phyloP scores from a whole-genome alignment of 2,329 filamentous ascomycete species.

The Lasiodiplodia gonubiensis region DNA sequence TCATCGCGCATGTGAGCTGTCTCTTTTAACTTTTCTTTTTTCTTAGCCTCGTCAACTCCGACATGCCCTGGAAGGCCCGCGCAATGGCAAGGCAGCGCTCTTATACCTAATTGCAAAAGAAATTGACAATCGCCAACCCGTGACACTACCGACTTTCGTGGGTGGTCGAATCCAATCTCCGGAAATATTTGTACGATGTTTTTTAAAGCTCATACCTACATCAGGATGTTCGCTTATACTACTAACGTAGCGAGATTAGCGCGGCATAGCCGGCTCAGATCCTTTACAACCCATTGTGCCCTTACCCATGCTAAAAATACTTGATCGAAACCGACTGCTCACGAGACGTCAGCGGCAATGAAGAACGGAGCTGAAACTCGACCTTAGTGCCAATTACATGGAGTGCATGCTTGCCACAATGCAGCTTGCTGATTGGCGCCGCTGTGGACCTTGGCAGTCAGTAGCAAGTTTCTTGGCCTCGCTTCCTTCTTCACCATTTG shows the following conservation, averaged over 20 bases:
- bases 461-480: too few species aligned
- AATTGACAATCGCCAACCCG: too few species aligned
- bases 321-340: background rate
- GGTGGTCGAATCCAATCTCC: too few species aligned
- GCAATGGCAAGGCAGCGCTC: background rate
- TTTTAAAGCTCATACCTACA: too few species aligned
- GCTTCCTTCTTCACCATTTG: too few species aligned
- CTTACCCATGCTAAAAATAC: background rate
- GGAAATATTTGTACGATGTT: too few species aligned
- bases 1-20: conserved; percentile 19
- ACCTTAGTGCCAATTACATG: background rate
- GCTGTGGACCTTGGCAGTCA: background rate
- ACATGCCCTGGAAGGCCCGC: background rate
- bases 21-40: conserved; percentile 21
- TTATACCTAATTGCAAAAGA: too few species aligned
- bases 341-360: conserved; percentile 6
- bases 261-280: too few species aligned
- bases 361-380: conserved; percentile 3
- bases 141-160: too few species aligned
- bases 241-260: too few species aligned
- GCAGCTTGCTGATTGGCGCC: background rate
- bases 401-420: background rate
- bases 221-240: too few species aligned
- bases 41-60: background rate
- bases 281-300: background rate